Evolutionary conservation across 1,284 basidiomycete species (phyloP).

Genomic region (Cutaneotrichosporon sp.): DNA sequence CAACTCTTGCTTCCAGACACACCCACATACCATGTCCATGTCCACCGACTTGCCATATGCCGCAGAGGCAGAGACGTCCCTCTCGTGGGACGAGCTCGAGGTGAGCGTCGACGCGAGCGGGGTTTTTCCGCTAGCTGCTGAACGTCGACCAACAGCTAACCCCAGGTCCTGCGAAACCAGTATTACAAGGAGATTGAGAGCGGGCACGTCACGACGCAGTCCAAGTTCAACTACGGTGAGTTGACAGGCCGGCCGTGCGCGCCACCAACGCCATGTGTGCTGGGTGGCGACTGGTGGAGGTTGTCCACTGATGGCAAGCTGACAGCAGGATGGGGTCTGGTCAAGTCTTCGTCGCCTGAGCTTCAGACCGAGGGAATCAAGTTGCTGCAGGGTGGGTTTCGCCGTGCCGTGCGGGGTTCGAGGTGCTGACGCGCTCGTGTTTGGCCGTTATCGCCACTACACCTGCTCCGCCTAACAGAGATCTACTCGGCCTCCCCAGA

Average conservation of each 20-base stretch:
- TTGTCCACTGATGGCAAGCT: background rate
- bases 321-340: conserved; percentile 67
- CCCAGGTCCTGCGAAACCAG: conserved; percentile 72
- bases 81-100: conserved; percentile 83
- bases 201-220: conserved; percentile 86
- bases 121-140: no score
- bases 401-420: background rate
- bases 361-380: conserved; percentile 87
- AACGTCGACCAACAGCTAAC: conserved; percentile 1
- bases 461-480: conserved; percentile 54
- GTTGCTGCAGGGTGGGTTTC: conserved; percentile 74
- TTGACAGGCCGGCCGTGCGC: background rate
- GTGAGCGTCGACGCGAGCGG: conserved; percentile 49
- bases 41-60: conserved; percentile 86
- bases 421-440: background rate
- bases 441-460: background rate
- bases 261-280: background rate
- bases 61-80: conserved; percentile 83
- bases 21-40: background rate
- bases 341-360: conserved; percentile 75
- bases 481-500: conserved; percentile 85
- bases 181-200: conserved; percentile 81
- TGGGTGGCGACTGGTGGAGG: background rate
- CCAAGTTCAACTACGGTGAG: conserved; percentile 90
- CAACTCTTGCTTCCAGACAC: no score